These are phyloP conservation scores for Pseudohyphozyma bogoriensis DNA, from an alignment of 768 basidiomycete species.

Conservation along the genomic window DNA sequence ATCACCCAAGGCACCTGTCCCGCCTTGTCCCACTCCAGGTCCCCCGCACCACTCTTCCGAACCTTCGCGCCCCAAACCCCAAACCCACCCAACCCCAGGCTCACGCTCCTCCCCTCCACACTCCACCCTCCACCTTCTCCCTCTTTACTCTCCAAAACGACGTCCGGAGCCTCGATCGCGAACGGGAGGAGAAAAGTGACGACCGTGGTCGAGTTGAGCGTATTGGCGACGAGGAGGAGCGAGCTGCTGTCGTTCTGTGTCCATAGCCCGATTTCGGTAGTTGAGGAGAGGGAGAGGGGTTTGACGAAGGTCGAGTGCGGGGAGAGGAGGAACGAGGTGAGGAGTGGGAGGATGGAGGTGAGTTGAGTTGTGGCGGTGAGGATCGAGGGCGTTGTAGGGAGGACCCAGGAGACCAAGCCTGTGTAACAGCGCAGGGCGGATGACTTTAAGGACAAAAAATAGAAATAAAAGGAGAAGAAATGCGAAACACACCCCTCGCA, in stretches of 20 bases:
- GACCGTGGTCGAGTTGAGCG: neutral
- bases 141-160: too few species aligned
- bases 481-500: slow-evolving; percentile 33
- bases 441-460: neutral
- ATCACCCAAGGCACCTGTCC: neutral
- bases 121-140: neutral
- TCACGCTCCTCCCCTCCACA: neutral
- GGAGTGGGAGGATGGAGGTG: neutral
- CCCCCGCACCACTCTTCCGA: neutral
- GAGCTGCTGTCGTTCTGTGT: neutral
- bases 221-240: neutral
- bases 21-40: neutral
- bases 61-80: neutral
- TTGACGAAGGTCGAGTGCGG: neutral
- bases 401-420: neutral
- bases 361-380: neutral
- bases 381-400: neutral
- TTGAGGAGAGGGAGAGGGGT: neutral
- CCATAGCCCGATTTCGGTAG: neutral
- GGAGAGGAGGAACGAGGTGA: neutral
- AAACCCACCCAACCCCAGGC: neutral
- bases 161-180: too few species aligned
- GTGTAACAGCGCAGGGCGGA: neutral
- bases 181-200: neutral
- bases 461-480: too few species aligned